These are phyloP conservation scores for Russula abietina DNA, from an alignment of 768 basidiomycete genomes.

Conservation along the genomic window DNA sequence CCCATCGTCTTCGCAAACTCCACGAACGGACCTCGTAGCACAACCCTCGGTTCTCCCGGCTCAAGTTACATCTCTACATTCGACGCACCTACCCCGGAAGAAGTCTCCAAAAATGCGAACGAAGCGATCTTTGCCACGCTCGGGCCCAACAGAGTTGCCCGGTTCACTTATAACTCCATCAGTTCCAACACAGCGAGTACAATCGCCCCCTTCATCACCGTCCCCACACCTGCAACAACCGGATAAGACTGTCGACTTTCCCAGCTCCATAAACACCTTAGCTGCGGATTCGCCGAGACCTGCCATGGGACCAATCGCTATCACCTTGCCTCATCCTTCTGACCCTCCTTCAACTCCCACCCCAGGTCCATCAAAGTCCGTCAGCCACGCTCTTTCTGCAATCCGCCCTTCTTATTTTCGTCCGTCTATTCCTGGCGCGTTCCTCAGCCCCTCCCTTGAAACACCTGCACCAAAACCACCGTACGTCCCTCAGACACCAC, in stretches of 20 bases:
- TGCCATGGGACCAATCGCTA: not conserved
- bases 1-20: not conserved
- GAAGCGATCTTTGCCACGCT: constrained; percentile 1
- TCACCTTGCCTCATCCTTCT: not conserved
- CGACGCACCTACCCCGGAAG: constrained; percentile 2
- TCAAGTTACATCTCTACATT: constrained; percentile 1
- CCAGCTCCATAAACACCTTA: not conserved
- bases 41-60: not conserved
- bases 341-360: constrained; percentile 11
- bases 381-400: not conserved
- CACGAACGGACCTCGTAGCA: not conserved
- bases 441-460: constrained; percentile 10
- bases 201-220: not conserved
- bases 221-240: constrained; percentile 1
- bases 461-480: constrained; percentile 8
- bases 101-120: constrained; percentile 10
- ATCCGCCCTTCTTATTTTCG: not conserved
- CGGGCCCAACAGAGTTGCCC: not conserved
- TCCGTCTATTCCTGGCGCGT: constrained; percentile 16
- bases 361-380: constrained; percentile 8
- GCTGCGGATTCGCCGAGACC: not conserved
- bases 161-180: not conserved
- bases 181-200: not conserved
- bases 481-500: constrained; percentile 11
- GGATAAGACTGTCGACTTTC: not conserved